phyloP scores from a whole-genome alignment of 176 grass and related monocot species.

The Melocanna baccifera region DNA sequence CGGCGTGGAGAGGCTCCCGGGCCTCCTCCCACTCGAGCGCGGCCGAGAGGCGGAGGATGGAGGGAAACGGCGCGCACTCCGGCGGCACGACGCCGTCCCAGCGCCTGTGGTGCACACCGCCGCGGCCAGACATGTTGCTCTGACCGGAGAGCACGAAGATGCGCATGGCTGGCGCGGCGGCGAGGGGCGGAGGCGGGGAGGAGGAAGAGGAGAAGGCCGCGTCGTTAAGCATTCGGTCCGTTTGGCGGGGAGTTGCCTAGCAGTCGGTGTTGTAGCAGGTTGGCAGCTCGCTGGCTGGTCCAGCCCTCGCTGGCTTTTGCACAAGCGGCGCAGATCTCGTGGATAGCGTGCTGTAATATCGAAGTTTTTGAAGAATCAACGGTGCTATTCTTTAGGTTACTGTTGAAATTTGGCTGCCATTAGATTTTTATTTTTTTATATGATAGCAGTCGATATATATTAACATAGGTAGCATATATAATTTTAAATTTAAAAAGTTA shows the following conservation, averaged over 20 bases:
- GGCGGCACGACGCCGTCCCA: constrained; percentile 78
- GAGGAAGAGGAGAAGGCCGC: not conserved
- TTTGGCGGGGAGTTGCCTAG: not conserved
- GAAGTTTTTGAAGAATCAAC: too few species aligned
- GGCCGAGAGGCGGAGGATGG: constrained; percentile 61
- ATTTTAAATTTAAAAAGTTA: too few species aligned
- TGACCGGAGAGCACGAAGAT: constrained; percentile 82
- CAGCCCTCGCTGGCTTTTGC: too few species aligned
- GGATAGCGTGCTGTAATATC: too few species aligned
- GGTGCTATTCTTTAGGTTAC: too few species aligned
- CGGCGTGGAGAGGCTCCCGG: constrained; percentile 66
- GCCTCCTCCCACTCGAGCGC: constrained; percentile 58
- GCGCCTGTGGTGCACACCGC: constrained; percentile 54
- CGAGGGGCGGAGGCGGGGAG: not conserved
- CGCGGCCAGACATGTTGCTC: constrained; percentile 93
- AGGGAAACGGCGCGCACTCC: constrained; percentile 47
- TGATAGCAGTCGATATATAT: too few species aligned
- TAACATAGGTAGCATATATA: too few species aligned
- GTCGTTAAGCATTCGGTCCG: not conserved
- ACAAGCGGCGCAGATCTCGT: too few species aligned
- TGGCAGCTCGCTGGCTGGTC: not conserved
- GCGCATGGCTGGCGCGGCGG: constrained; percentile 30
- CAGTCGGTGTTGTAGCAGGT: too few species aligned
- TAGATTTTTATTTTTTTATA: too few species aligned
- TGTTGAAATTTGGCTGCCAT: too few species aligned